Base-by-base conservation (phyloP, 2,329 filamentous ascomycete species). In the Claviceps cyperi region DNA sequence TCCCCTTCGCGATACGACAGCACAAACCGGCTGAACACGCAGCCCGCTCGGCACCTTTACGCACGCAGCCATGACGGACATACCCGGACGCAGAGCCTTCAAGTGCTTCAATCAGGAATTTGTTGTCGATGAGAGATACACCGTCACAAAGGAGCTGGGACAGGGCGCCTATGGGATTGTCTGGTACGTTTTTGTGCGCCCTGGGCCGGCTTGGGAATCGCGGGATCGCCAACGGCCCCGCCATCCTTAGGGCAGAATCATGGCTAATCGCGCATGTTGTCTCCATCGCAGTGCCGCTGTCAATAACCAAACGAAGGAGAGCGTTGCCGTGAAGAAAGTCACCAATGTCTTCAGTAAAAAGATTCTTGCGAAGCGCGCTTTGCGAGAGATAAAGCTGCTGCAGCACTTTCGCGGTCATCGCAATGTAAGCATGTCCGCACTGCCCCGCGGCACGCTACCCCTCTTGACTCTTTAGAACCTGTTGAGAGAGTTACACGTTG, bases 271-370 rank as follows among this genome's bases (percentile, higher is more conserved):
- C 19, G 13, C 19, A 14, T 9, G 15, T 47, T 50, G 52, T 46
- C 17, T 43, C n/a, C 47, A 37, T 46, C 50, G 37, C 65, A 95
- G 90, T 69, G 91, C 92, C 53, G 92, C 92, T 50, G 86, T 88
- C 57, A 96, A 97, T 75, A 83, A 81, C 65, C 81, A 89, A 67
- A 94, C 86, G 35, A 84, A 81, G 62, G 92, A 98, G 66, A 90
- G 91, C 40, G 90, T 98, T 55, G 92, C 92, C 61, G 92, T 98
- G 76, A 98, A 98, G 73, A 98, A 98, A 72, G 88, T 98, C 66
- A 98, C 92, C 74, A 98, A 98, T 85, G 91, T 98, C 61, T 98
- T 98, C 71, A 96, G 89, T 78, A 98, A 98, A 75, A 97, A 97
- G 81, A 98, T 98, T 60, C 78, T 98, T 58, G 92, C 92, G 61